Percentiles rank a stretch among this genome's conserved stretches.
phyloP scores from a whole-genome alignment of 1,139 yeast species.

The Entelexis paramagnoliae region DNA sequence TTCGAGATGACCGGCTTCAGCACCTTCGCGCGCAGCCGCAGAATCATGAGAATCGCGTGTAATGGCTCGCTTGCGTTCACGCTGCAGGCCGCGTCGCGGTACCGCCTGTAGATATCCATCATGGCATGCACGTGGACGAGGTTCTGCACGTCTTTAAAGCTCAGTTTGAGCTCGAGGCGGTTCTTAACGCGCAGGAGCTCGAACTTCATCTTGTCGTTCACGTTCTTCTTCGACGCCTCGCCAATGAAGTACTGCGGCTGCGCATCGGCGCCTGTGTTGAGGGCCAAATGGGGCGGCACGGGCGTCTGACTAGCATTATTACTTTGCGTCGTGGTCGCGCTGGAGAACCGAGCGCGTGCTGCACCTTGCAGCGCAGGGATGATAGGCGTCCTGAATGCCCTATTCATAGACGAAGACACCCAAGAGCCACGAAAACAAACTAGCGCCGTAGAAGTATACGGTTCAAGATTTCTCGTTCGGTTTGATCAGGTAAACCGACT shows the following conservation, averaged over 20 bases:
- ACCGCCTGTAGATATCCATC: constrained; percentile 21
- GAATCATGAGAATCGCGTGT: constrained; percentile 22
- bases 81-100: constrained; percentile 15
- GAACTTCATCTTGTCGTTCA: constrained; percentile 6
- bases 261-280: not conserved
- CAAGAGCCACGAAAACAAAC: not conserved
- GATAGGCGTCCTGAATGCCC: constrained; percentile 18
- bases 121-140: constrained; percentile 22
- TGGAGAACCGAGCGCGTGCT: constrained; percentile 16
- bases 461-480: not conserved
- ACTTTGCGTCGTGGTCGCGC: constrained; percentile 8
- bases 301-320: not conserved
- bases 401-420: constrained; percentile 10
- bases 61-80: constrained; percentile 22
- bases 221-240: not conserved
- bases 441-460: too few relatives aligned
- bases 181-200: constrained; percentile 9
- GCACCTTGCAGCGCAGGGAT: constrained; percentile 18
- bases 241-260: not conserved
- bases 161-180: constrained; percentile 5
- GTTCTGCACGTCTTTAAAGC: constrained; percentile 20
- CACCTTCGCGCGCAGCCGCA: constrained; percentile 20
- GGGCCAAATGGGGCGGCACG: not conserved
- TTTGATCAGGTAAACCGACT: not conserved
- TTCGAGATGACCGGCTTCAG: constrained; percentile 21